Conservation (phyloP, 129 eudicot species). For the Artemisia tridentata region DNA sequence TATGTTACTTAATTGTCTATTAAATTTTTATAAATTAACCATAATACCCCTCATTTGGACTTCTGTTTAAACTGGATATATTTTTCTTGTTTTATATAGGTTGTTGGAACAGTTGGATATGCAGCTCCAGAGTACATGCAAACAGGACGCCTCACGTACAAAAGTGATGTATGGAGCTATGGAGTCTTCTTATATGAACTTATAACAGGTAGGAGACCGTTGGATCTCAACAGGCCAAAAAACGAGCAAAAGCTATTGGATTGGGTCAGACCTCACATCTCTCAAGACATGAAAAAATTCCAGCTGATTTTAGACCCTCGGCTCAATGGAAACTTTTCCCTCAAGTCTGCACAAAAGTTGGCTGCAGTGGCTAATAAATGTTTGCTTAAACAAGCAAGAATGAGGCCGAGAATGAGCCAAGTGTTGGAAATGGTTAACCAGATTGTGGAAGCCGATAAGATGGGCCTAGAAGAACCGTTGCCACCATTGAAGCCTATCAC, state of each 20-base stretch:
- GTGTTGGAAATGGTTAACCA: conserved; percentile 57
- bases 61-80: background rate
- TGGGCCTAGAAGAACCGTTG: conserved; percentile 28
- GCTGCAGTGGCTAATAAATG: conserved; percentile 81
- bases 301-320: conserved; percentile 68
- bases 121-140: conserved; percentile 89
- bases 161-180: conserved; percentile 84
- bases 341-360: conserved; percentile 65
- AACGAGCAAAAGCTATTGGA: conserved; percentile 64
- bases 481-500: conserved; percentile 12
- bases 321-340: conserved; percentile 49
- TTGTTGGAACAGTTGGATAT: conserved; percentile 81
- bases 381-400: conserved; percentile 51
- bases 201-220: conserved; percentile 72
- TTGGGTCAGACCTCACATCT: conserved; percentile 66
- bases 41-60: background rate
- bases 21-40: background rate
- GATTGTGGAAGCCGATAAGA: conserved; percentile 38
- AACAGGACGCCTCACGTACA: conserved; percentile 75
- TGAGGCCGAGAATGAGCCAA: conserved; percentile 71
- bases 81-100: conserved; percentile 35
- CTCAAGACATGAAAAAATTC: conserved; percentile 50
- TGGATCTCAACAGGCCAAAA: conserved; percentile 62
- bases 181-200: conserved; percentile 86
- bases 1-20: conserved; percentile 27